Evolutionary conservation across 805 yeast genomes (phyloP).

Genomic region (Candida krabiensis): DNA sequence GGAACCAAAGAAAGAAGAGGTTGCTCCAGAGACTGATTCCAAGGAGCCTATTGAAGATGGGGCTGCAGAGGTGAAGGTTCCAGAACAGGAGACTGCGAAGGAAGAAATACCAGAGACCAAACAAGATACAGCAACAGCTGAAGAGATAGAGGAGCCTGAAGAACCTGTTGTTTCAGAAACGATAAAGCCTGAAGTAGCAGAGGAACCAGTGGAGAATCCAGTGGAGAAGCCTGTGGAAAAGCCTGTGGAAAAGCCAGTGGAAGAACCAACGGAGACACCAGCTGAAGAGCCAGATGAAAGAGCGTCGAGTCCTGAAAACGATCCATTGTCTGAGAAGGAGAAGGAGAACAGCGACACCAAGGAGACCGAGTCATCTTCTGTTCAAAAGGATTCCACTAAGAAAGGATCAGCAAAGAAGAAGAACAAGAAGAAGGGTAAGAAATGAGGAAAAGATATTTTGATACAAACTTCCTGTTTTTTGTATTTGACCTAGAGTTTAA

Average conservation of each 20-base stretch:
- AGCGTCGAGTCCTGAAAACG: slow-evolving; percentile 3
- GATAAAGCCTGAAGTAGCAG: slow-evolving; percentile 3
- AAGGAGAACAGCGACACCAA: neutral
- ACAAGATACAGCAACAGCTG: too few relatives aligned
- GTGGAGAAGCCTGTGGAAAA: neutral
- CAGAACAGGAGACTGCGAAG: slow-evolving; percentile 4
- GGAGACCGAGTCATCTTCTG: slow-evolving; percentile 2
- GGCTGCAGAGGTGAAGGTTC: slow-evolving; percentile 4
- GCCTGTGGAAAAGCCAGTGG: slow-evolving; percentile 4
- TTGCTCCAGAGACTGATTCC: slow-evolving; percentile 3
- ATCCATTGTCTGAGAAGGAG: slow-evolving; percentile 3
- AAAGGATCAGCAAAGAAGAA: slow-evolving; percentile 32
- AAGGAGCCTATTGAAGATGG: neutral
- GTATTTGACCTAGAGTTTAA: neutral
- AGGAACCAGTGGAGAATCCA: slow-evolving; percentile 5
- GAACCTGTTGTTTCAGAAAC: slow-evolving; percentile 1
- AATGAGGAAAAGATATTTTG: slow-evolving; percentile 14
- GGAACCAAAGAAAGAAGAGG: too few relatives aligned
- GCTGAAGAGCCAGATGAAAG: slow-evolving; percentile 8
- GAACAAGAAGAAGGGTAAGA: slow-evolving; percentile 37
- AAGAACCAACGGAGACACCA: slow-evolving; percentile 3
- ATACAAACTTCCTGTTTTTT: neutral
- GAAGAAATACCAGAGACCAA: neutral
- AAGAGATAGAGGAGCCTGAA: slow-evolving; percentile 2
- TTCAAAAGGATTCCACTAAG: neutral